Conservation (phyloP, 805 yeast genomes). For the Torulaspora franciscae region DNA sequence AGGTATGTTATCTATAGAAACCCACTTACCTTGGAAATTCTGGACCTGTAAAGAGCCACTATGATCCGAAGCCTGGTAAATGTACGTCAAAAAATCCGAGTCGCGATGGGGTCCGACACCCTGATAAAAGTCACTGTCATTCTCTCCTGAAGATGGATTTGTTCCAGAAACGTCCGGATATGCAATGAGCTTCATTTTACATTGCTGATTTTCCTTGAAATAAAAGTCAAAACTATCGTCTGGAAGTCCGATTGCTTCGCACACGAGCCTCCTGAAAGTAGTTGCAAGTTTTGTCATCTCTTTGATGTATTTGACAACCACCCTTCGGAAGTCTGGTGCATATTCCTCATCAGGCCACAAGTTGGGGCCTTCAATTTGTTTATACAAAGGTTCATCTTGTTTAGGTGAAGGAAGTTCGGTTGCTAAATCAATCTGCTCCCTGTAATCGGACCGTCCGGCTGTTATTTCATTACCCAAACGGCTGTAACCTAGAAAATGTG, state of each 20-base stretch:
- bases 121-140: slow-evolving; percentile 35
- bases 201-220: slow-evolving; percentile 49
- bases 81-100: slow-evolving; percentile 55
- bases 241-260: slow-evolving; percentile 52
- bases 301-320: slow-evolving; percentile 41
- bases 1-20: slow-evolving; percentile 47
- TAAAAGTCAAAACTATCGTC: slow-evolving; percentile 42
- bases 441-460: slow-evolving; percentile 48
- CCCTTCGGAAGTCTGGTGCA: slow-evolving; percentile 43
- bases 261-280: slow-evolving; percentile 43
- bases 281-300: slow-evolving; percentile 44
- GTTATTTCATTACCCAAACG: slow-evolving; percentile 55
- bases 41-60: slow-evolving; percentile 52
- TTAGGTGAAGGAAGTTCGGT: slow-evolving; percentile 46
- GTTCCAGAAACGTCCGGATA: slow-evolving; percentile 46
- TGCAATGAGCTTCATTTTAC: slow-evolving; percentile 50
- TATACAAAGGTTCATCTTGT: slow-evolving; percentile 37
- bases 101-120: slow-evolving; percentile 69
- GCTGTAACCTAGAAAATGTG: slow-evolving; percentile 57
- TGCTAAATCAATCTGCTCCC: slow-evolving; percentile 60
- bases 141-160: slow-evolving; percentile 17
- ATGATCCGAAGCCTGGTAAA: slow-evolving; percentile 51
- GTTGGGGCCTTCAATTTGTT: slow-evolving; percentile 54
- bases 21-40: slow-evolving; percentile 53
- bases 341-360: slow-evolving; percentile 44